phyloP scores from a whole-genome alignment of 2,329 filamentous ascomycete genomes.

The Beauveria australis region DNA sequence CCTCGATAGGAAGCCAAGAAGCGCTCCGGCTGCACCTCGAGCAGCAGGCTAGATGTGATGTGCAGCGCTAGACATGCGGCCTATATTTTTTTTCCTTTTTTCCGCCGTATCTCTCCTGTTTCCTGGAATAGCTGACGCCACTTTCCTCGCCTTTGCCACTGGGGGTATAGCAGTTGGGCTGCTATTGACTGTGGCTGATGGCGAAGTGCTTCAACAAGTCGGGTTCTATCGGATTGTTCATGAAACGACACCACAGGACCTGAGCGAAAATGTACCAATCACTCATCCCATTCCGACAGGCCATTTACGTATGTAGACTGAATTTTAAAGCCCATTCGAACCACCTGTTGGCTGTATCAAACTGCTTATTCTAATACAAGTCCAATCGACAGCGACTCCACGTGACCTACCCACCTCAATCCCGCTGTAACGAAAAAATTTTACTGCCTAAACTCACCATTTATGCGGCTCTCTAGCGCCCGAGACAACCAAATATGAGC shows the following conservation, averaged over 20 bases:
- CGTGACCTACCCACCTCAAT: neutral
- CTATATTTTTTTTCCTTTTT: neutral
- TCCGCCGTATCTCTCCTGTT: neutral
- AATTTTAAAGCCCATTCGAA: neutral
- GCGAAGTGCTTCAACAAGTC: neutral
- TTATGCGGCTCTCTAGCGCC: neutral
- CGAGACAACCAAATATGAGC: neutral
- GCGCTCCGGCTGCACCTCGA: neutral
- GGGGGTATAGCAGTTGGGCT: neutral
- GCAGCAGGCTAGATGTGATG: neutral
- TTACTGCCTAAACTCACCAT: neutral
- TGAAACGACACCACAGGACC: neutral
- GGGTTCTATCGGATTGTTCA: constrained; percentile 3
- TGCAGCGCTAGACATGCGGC: neutral
- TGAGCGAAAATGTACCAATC: neutral
- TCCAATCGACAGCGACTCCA: neutral
- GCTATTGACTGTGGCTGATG: neutral
- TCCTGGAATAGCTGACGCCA: constrained; percentile 2
- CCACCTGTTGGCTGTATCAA: neutral
- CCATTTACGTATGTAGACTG: neutral
- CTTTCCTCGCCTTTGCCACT: neutral
- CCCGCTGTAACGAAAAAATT: neutral
- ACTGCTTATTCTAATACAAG: neutral
- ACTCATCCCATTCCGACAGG: neutral
- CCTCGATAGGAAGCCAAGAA: neutral